Base-by-base conservation (phyloP, 495 filamentous ascomycete genomes). In the Cryomyces antarcticus region DNA sequence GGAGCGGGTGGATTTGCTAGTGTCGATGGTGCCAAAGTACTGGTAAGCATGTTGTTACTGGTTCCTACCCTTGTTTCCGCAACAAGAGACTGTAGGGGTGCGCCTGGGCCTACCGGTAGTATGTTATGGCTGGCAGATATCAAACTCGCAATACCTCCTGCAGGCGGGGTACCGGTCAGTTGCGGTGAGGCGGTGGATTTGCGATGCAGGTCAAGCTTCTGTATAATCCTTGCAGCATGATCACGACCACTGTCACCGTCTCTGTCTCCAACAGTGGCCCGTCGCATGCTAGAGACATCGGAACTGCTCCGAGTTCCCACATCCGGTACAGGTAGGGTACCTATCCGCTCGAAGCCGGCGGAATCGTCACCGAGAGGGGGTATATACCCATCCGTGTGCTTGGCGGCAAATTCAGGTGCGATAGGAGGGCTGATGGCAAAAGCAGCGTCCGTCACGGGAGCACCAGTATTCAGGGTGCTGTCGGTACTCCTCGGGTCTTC, bases 381-480 rank as follows among this genome's bases (percentile, higher is more conserved):
- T n/a, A 69, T 70, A 44, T 84, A 65, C 10, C 68, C 75, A 50
- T 92, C 84, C 7, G 73, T 57, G 5, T 69, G 60, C 50, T 80
- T 85, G 31, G 83, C 82, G 7, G 83, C 78, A 54, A 94, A 93
- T 53, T 93, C 87, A 4, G 82, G 80, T 1, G 89, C 80, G 37
- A 79, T 77, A 11, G 89, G 80, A 13, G 83, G 80, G 6, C 80
- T 93, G 49, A 97, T 87, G 7, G 86, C 75, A 61, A 96, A 96
- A 9, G 89, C 92, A 30, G 84, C 79, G 57, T 94, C 86, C 41
- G 69, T 63, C 7, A 9, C 27, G 7, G 9, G n/a, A 30, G 64
- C 58, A 24, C 55, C 58, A 29, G 70, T 52, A 36, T 74, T 75
- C 5, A 70, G 71, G n/a, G 70, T 65, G 38, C 72, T 59, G 46